Evolutionary conservation across 2,329 filamentous ascomycete genomes (phyloP).

Genomic region (Pseudogymnoascus sp.): DNA sequence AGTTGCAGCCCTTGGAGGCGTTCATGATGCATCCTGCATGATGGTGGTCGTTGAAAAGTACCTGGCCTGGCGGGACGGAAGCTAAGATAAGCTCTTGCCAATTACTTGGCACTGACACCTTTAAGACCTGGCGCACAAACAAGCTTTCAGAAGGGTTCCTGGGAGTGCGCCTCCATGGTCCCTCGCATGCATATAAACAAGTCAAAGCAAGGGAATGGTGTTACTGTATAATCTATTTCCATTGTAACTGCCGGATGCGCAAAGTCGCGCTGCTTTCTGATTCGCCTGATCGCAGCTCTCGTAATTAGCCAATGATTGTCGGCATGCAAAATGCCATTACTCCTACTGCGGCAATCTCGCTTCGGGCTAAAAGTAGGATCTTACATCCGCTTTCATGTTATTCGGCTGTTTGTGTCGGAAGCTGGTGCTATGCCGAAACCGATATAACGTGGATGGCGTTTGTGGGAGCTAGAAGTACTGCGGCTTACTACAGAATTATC

Average conservation of each 20-base stretch:
- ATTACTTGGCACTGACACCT: neutral
- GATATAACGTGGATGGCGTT: neutral
- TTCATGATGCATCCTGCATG: neutral
- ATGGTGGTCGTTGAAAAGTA: neutral
- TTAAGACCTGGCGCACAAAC: neutral
- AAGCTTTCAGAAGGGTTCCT: neutral
- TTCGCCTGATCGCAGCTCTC: neutral
- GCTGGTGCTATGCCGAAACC: neutral
- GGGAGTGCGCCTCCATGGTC: neutral
- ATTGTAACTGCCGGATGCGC: neutral
- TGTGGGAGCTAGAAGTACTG: neutral
- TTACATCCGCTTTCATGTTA: neutral
- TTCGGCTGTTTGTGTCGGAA: neutral
- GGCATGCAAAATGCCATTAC: neutral
- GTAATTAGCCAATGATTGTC: neutral
- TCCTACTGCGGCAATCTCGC: neutral
- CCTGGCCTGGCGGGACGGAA: neutral
- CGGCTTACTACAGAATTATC: neutral
- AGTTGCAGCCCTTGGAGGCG: too few relatives aligned
- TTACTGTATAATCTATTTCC: neutral
- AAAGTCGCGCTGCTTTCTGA: neutral
- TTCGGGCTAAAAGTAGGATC: neutral
- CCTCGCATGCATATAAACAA: neutral
- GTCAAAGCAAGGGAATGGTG: neutral
- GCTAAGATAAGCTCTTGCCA: slow-evolving; percentile 3